Base-by-base conservation (phyloP, 805 yeast species). In the Saccharomycopsis sp. region DNA sequence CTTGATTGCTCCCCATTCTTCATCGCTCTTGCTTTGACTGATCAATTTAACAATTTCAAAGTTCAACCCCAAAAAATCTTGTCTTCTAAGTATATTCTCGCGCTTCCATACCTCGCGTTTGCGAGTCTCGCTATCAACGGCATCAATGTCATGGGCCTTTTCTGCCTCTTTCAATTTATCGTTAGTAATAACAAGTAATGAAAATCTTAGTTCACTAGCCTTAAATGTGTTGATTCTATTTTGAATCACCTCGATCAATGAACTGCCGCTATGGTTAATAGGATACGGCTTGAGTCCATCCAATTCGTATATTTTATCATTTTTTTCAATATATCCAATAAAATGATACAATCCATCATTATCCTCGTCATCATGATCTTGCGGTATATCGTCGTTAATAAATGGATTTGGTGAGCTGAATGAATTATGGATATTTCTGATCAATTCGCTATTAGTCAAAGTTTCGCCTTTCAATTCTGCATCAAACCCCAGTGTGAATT, bases 231-330 rank as follows among this genome's bases (percentile, higher is more conserved):
- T 51, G 13, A 79, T 71, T 32, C 85, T 63, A 14, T 66, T 59
- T 44, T 58, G 63, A 8, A 80, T 55, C 2, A 77, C 74, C 7
- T 55, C 53, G 4, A 77, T 71, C 14, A 75, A 54, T 2, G 52
- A 52, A 50, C 77, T 70, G 3, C 56, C 57, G 1, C 72, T 72
- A 54, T 79, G 85, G 41, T 59, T 61, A 33, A 80, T 76, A 2
- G 85, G 84, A 37, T 59, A 68, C 19, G 61, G 63, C 45, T 73
- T 75, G 41, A 80, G 63, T 1, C 86, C 86, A 56, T 80, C 86
- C 40, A 80, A 60, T 54, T 80, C 86, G 55, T 74, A 75, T 11
- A 80, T 62, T 26, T 57, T 56, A 22, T 72, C 76, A 43, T 70
- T 59, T 9, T 44, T 37, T 31, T 58, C 61, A 2, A 75, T 58